These are phyloP conservation scores for Eleusine indica DNA, from an alignment of 176 grass and related monocot genomes.

Conservation along the genomic window DNA sequence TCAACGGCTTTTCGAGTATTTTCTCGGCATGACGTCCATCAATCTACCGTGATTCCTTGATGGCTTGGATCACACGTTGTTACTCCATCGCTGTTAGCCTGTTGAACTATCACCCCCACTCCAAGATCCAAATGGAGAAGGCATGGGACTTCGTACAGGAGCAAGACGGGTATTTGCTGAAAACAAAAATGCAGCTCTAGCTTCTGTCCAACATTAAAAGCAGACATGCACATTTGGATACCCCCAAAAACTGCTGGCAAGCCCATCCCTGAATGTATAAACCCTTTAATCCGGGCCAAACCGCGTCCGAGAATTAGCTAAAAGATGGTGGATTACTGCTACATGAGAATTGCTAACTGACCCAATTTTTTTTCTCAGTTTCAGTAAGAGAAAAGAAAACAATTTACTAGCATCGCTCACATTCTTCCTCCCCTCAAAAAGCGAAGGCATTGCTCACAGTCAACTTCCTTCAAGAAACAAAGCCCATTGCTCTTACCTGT, in stretches of 20 bases:
- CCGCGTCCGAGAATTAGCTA: background rate
- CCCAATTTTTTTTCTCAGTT: background rate
- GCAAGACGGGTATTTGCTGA: background rate
- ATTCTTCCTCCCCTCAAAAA: background rate
- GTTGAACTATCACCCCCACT: background rate
- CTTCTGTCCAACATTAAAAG: background rate
- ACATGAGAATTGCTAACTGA: background rate
- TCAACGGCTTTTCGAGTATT: too few relatives aligned
- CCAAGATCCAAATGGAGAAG: conserved; percentile 3
- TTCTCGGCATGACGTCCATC: background rate
- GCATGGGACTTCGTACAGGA: background rate
- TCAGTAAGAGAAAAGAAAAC: background rate
- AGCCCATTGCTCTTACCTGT: background rate
- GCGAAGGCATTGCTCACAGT: too few relatives aligned
- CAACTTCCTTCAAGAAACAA: background rate
- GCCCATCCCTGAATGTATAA: background rate
- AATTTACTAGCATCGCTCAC: background rate
- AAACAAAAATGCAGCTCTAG: background rate
- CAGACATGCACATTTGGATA: background rate
- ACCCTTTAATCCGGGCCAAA: background rate
- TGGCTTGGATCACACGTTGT: background rate
- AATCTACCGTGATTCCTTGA: background rate
- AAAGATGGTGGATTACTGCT: background rate
- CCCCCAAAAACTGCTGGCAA: background rate
- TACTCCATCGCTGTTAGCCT: background rate